Percentiles rank a stretch among this genome's conserved stretches.
phyloP scores from a whole-genome alignment of 495 filamentous ascomycete species.

The Penicillium verhagenii region DNA sequence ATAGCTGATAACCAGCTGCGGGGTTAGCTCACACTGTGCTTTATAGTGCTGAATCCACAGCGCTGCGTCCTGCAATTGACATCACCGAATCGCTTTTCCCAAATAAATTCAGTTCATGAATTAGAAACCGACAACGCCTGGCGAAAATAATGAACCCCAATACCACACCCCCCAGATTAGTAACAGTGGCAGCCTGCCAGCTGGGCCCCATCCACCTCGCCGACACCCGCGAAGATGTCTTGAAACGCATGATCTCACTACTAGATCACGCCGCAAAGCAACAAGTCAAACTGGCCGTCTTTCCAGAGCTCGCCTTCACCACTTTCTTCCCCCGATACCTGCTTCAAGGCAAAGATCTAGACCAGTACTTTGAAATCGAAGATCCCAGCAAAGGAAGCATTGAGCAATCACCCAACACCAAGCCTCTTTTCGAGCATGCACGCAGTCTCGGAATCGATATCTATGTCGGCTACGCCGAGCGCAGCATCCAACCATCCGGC shows the following conservation, averaged over 20 bases:
- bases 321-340: conserved; percentile 51
- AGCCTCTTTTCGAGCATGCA: conserved; percentile 46
- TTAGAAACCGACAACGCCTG: neutral
- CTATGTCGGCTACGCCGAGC: conserved; percentile 47
- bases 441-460: conserved; percentile 43
- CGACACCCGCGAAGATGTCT: conserved; percentile 30
- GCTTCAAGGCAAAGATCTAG: conserved; percentile 33
- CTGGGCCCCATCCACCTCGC: conserved; percentile 39
- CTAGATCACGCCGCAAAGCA: conserved; percentile 33
- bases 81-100: neutral
- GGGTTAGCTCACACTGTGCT: neutral
- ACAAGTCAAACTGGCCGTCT: conserved; percentile 44
- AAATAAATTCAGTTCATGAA: neutral
- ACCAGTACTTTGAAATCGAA: conserved; percentile 44
- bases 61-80: too few relatives aligned
- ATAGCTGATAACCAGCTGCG: neutral
- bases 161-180: neutral
- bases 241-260: conserved; percentile 42
- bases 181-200: conserved; percentile 42
- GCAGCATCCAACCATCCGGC: conserved; percentile 24
- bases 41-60: too few relatives aligned
- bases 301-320: conserved; percentile 48
- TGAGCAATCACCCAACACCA: conserved; percentile 33
- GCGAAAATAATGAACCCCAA: neutral
- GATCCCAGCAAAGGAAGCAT: conserved; percentile 23